Evolutionary conservation across 176 grass and related monocot genomes (phyloP), one percentile per base, ranked within the genome.

Genomic region (Oryza meyeriana): DNA sequence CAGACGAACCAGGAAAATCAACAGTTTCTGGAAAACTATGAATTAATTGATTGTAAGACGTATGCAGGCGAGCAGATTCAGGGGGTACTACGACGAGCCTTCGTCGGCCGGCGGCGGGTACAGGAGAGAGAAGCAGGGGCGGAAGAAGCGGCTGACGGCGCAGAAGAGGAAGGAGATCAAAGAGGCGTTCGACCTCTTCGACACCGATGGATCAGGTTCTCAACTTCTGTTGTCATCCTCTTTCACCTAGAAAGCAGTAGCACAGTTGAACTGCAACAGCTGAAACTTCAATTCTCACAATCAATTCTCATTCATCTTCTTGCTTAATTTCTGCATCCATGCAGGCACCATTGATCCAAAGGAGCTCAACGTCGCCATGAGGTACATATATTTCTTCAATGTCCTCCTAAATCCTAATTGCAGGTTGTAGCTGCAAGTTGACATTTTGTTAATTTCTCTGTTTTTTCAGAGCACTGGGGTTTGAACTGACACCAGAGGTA

Each of bases 401-500:
- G 31, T n/a, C 6, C 0, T 9, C 17, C 36, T 39, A 8, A 6
- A 39, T 8, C 1, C 20, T 3, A 55, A 55, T 55, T 55, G 2
- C n/a, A 20, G n/a, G 50, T 9, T 5, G 22, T 4, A 9, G 52
- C 0, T 58, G 22, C 52, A 25, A 25, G 22, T 2, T 59, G 55
- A 59, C 0, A 59, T 12, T 10, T 48, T 48, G 12, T 3, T 45
- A 40, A 22, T 1, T 25, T 59, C 57, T 14, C 11, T 24, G 33
- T 64, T 9, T 77, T 32, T 83, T 8, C 90, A 97, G 94, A 61
- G 92, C 94, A 12, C 17, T 97, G 80, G 94, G 94, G 32, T 94
- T 97, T 80, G 94, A 94, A 86, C 75, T 92, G 86, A 94, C 85
- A 61, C 83, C 83, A 14, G 84, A 97, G 87, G 94, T 97, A 88